phyloP scores from a whole-genome alignment of 2,329 filamentous ascomycete species.

The Neofusicoccum kwambonambiense region DNA sequence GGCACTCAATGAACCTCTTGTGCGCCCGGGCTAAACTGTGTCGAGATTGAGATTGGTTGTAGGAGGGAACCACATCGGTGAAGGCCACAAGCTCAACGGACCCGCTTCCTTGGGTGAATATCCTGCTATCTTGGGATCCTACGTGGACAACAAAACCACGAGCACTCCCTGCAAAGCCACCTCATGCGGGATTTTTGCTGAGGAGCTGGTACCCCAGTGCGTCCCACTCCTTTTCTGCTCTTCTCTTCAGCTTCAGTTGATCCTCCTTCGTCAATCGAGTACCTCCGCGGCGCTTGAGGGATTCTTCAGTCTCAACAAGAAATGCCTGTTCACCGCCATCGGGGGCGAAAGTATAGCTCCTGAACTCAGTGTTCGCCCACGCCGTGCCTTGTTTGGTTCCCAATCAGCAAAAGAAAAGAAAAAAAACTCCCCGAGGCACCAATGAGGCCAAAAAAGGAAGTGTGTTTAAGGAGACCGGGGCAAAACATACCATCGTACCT shows the following conservation, averaged over 20 bases:
- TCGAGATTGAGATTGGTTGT: no score
- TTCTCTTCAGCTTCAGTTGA: background rate
- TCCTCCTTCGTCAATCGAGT: background rate
- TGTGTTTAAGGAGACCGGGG: no score
- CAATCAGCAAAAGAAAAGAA: no score
- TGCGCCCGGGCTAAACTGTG: no score
- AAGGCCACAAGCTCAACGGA: no score
- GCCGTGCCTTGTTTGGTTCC: constrained; percentile 56
- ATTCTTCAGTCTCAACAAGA: constrained; percentile 34
- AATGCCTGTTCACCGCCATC: constrained; percentile 25
- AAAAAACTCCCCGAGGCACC: no score
- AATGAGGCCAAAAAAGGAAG: no score
- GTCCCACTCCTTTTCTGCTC: background rate
- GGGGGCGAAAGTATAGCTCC: constrained; percentile 65
- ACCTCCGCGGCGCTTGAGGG: background rate
- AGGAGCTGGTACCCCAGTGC: background rate
- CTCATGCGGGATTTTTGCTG: background rate
- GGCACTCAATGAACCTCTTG: no score
- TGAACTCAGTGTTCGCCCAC: constrained; percentile 72
- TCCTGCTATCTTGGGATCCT: no score
- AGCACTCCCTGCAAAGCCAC: background rate
- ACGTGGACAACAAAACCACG: background rate
- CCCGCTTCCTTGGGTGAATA: no score
- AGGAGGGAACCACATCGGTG: no score
- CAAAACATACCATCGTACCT: no score